Percentiles rank a stretch among this genome's conserved stretches.
Evolutionary conservation across 352 stramenopile species (phyloP).

Genomic region (Pseudoperonospora humuli): DNA sequence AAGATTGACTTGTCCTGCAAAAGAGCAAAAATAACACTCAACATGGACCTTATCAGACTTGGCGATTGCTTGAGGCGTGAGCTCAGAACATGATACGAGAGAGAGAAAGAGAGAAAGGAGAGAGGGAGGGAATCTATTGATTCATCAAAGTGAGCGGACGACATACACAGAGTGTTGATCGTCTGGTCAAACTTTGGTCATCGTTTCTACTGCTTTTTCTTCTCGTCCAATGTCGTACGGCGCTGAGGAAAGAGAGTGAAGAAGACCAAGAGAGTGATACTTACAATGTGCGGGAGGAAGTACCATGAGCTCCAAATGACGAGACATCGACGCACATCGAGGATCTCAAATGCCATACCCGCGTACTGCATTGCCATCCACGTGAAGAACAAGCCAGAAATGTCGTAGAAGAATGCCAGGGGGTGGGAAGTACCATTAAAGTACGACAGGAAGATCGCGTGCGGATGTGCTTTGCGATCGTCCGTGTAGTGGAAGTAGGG

Average conservation of each 20-base stretch:
- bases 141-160: too few species aligned
- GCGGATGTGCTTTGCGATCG: slow-evolving; percentile 65
- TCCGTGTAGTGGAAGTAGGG: slow-evolving; percentile 84
- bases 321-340: slow-evolving; percentile 67
- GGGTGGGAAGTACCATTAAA: slow-evolving; percentile 65
- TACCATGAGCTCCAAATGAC: slow-evolving; percentile 77
- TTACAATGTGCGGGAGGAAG: slow-evolving; percentile 66
- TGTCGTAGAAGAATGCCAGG: slow-evolving; percentile 73
- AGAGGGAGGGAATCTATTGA: slow-evolving; percentile 18
- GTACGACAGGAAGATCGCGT: slow-evolving; percentile 77
- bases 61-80: too few species aligned
- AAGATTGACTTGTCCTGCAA: slow-evolving; percentile 3
- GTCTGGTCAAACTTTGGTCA: neutral
- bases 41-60: slow-evolving; percentile 1
- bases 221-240: slow-evolving; percentile 22
- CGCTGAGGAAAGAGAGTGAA: slow-evolving; percentile 53
- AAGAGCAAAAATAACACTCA: slow-evolving; percentile 14
- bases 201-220: slow-evolving; percentile 26
- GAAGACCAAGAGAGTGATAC: slow-evolving; percentile 49
- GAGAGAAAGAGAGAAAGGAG: neutral
- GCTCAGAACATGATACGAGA: too few species aligned
- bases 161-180: too few species aligned
- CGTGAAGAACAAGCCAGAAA: slow-evolving; percentile 60
- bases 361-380: slow-evolving; percentile 84
- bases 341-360: slow-evolving; percentile 78